phyloP scores from a whole-genome alignment of 2,329 filamentous ascomycete species.

The Epichloe glyceriae region DNA sequence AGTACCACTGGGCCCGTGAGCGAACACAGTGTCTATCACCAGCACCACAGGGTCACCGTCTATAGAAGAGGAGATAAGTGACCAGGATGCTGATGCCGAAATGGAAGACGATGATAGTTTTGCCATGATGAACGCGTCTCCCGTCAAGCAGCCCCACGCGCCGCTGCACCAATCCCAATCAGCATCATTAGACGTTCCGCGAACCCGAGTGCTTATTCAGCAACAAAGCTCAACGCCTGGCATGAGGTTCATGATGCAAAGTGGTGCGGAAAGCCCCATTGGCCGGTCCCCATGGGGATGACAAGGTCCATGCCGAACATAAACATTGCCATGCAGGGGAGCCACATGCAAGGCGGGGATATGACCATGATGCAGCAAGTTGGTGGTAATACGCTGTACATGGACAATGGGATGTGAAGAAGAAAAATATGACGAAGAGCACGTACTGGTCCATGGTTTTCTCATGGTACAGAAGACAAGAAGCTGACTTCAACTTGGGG shows the following conservation, averaged over 20 bases:
- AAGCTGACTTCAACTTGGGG: background rate
- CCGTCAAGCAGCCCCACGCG: constrained; percentile 23
- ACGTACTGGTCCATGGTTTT: background rate
- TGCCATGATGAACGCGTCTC: constrained; percentile 33
- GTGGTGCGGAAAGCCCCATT: constrained; percentile 22
- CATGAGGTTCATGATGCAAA: constrained; percentile 30
- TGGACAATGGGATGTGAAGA: constrained; percentile 22
- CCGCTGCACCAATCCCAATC: constrained; percentile 28
- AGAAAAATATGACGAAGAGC: background rate
- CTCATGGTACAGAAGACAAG: background rate
- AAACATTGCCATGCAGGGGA: constrained; percentile 28
- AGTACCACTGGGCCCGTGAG: constrained; percentile 22
- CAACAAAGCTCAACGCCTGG: constrained; percentile 18
- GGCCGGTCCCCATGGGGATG: constrained; percentile 26
- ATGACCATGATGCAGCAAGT: constrained; percentile 34
- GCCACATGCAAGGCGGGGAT: constrained; percentile 27
- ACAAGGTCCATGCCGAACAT: constrained; percentile 34
- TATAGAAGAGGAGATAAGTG: constrained; percentile 23
- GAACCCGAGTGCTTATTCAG: constrained; percentile 26
- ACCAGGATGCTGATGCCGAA: constrained; percentile 30
- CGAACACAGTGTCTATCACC: constrained; percentile 20
- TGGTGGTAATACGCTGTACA: constrained; percentile 37
- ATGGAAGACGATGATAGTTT: constrained; percentile 49
- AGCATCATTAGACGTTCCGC: constrained; percentile 29
- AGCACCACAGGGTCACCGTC: constrained; percentile 25